These are phyloP conservation scores for Schwanniomyces occidentalis DNA, from an alignment of 805 yeast species.

Conservation along the genomic window DNA sequence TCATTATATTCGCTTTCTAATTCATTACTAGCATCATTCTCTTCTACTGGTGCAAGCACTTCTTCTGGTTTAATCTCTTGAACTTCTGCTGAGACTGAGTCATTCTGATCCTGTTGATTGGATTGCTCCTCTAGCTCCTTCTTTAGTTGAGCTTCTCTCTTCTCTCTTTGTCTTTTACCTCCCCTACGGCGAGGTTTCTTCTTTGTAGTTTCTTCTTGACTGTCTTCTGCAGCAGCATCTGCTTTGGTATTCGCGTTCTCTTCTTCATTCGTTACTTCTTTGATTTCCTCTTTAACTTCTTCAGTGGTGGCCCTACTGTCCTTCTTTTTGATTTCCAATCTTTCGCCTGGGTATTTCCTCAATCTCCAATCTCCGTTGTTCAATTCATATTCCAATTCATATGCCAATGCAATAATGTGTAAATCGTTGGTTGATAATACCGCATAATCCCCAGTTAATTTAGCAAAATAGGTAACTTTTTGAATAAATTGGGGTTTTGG, in stretches of 20 bases:
- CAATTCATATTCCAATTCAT: slow-evolving; percentile 76
- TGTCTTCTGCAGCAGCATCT: slow-evolving; percentile 10
- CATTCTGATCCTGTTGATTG: slow-evolving; percentile 10
- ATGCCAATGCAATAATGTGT: slow-evolving; percentile 87
- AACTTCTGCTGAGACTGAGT: slow-evolving; percentile 1
- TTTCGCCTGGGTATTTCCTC: slow-evolving; percentile 72
- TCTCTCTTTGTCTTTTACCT: slow-evolving; percentile 63
- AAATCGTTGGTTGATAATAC: slow-evolving; percentile 91
- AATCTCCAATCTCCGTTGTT: slow-evolving; percentile 70
- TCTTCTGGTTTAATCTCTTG: slow-evolving; percentile 11
- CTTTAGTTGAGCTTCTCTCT: slow-evolving; percentile 43
- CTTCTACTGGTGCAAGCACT: slow-evolving; percentile 6
- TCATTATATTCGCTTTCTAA: slow-evolving; percentile 58
- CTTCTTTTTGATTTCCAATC: slow-evolving; percentile 26
- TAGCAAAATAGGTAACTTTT: slow-evolving; percentile 73
- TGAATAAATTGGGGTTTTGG: slow-evolving; percentile 67
- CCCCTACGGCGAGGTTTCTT: slow-evolving; percentile 54
- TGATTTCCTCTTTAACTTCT: slow-evolving; percentile 11
- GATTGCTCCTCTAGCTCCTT: slow-evolving; percentile 22
- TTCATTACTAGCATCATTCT: slow-evolving; percentile 3
- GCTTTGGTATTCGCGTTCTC: slow-evolving; percentile 22
- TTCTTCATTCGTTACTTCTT: slow-evolving; percentile 9
- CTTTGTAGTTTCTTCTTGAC: slow-evolving; percentile 9
- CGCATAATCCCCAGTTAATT: slow-evolving; percentile 84
- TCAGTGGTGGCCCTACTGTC: slow-evolving; percentile 10